These are phyloP conservation scores for Myriosclerotinia curreyana DNA, from an alignment of 2,329 filamentous ascomycete species.

Conservation along the genomic window DNA sequence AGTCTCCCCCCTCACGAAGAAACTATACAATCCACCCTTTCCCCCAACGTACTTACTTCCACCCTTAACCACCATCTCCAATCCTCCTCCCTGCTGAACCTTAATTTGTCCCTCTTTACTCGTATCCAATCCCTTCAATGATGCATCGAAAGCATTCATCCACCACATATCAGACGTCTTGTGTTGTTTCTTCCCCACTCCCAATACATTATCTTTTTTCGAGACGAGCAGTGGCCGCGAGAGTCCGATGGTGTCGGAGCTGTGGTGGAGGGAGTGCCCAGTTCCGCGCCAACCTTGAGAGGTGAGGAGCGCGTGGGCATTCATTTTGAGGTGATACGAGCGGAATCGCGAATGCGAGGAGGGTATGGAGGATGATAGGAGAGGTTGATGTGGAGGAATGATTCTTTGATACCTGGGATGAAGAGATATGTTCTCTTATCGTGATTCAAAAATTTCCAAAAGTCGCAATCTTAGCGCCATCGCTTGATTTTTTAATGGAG, in stretches of 20 bases:
- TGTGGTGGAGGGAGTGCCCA: conserved; percentile 82
- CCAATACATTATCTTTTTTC: conserved; percentile 76
- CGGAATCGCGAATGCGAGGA: background rate
- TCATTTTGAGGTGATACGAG: conserved; percentile 54
- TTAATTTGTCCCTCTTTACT: conserved; percentile 55
- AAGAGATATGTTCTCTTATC: conserved; percentile 23
- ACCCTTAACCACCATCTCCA: conserved; percentile 55
- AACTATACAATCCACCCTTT: conserved; percentile 63
- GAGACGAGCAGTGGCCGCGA: conserved; percentile 78
- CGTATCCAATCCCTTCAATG: conserved; percentile 74
- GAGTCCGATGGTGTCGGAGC: conserved; percentile 69
- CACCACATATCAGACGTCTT: conserved; percentile 83
- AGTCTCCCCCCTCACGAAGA: conserved; percentile 79
- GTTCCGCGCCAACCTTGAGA: conserved; percentile 87
- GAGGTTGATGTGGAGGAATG: background rate
- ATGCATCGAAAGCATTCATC: conserved; percentile 90
- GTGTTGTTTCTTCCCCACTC: conserved; percentile 73
- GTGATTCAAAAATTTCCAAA: conserved; percentile 17
- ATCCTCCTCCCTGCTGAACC: conserved; percentile 52
- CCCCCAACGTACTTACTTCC: conserved; percentile 57
- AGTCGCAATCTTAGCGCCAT: conserved; percentile 19
- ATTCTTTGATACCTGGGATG: conserved; percentile 1
- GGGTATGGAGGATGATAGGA: background rate
- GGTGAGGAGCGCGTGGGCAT: conserved; percentile 78
- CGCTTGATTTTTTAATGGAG: background rate